Base-by-base conservation (phyloP, 345 rosid species). In the Salix udensis region DNA sequence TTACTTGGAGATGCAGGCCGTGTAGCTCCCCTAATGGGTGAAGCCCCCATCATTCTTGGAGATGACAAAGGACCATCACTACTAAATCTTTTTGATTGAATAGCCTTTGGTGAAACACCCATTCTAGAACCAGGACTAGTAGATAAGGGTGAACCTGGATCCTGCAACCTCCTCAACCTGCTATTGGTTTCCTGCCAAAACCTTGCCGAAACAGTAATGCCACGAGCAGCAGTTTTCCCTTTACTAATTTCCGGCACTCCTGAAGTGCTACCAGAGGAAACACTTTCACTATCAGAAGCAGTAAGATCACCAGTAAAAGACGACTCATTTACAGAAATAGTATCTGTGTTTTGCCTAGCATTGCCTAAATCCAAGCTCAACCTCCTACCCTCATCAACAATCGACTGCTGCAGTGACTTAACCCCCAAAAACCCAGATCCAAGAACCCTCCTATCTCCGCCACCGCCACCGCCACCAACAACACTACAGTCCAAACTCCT, bases 161-260 rank as follows among this genome's bases (percentile, higher is more conserved):
- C 98, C 79, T 90, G 97, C 72, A 93, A 80, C 79, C 97, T 82
- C 80, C 98, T 89, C 84, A 95, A 79, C 83, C 96, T 88, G 81
- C 88, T 89, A 78, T 95, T 93, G 60, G 97, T 91, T 84, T 95
- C 97, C 79, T 89, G 98, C 97, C 98, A 95, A 84, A 95, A 95
- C 84, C 87, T 91, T 4, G 97, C 90, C 58, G 97, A 95, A 72
- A 85, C 80, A 48, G 44, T 76, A 53, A 76, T 81, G 40, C 88
- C 89, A 68, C 87, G 87, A 24, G 86, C 77, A 66, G 75, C 89
- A 74, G 67, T 84, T 79, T 82, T 90, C 42, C 84, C 73, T 82
- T 77, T 88, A 40, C 86, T 85, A 72, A 83, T 80, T 65, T 87
- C 91, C 24, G 83, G 91, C 74, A 74, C 78, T 40, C 92, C 92